Evolutionary conservation across 352 stramenopile genomes (phyloP).

Genomic region (Globisporangium sylvaticum): DNA sequence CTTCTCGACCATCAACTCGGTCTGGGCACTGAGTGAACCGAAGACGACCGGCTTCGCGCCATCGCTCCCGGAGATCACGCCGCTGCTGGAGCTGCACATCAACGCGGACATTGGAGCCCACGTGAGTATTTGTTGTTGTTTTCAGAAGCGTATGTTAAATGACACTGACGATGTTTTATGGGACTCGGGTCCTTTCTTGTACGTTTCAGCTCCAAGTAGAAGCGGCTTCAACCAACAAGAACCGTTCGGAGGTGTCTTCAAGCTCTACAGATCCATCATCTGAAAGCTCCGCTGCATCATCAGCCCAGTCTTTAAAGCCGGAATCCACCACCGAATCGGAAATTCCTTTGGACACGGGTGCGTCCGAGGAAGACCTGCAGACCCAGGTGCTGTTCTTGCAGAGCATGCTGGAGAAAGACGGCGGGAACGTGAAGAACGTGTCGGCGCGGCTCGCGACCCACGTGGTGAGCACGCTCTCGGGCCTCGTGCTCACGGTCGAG

Average conservation of each 20-base stretch:
- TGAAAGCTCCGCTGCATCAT: background rate
- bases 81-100: slow-evolving; percentile 55
- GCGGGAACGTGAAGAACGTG: slow-evolving; percentile 65
- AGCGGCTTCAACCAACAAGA: background rate
- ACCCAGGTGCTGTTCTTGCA: slow-evolving; percentile 71
- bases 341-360: slow-evolving; percentile 3
- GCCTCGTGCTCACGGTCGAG: slow-evolving; percentile 73
- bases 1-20: slow-evolving; percentile 48
- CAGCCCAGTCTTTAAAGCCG: background rate
- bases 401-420: slow-evolving; percentile 66
- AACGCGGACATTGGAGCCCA: slow-evolving; percentile 42
- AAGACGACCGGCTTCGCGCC: slow-evolving; percentile 54
- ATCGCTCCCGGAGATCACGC: slow-evolving; percentile 43
- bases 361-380: slow-evolving; percentile 45
- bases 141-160: background rate
- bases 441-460: slow-evolving; percentile 60
- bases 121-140: background rate
- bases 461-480: slow-evolving; percentile 63
- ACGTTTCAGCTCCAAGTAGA: background rate
- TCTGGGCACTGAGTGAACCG: slow-evolving; percentile 46
- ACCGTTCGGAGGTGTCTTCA: background rate
- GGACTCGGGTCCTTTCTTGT: background rate
- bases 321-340: background rate
- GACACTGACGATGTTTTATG: background rate
- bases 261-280: background rate